These are phyloP conservation scores for Apophysomyces elegans DNA, from an alignment of 371 early-diverging fungal species.

Conservation along the genomic window DNA sequence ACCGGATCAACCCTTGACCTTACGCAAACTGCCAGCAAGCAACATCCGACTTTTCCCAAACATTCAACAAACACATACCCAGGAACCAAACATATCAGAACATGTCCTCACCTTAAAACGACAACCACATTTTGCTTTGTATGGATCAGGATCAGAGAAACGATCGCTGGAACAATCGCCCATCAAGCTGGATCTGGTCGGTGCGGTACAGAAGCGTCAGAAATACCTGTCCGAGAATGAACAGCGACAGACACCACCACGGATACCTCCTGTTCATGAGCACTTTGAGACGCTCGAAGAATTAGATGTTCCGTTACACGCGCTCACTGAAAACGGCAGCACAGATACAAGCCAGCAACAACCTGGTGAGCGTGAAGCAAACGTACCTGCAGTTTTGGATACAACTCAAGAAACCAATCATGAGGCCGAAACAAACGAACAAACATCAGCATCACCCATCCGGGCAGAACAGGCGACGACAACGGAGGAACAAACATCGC, in stretches of 20 bases:
- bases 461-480: too few species aligned
- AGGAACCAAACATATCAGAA: background rate
- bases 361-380: background rate
- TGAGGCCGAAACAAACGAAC: too few species aligned
- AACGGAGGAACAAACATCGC: too few species aligned
- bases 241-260: background rate
- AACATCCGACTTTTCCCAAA: background rate
- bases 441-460: too few species aligned
- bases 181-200: background rate
- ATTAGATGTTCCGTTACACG: background rate
- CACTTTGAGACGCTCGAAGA: conserved; percentile 7
- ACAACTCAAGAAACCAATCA: too few species aligned
- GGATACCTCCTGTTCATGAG: background rate
- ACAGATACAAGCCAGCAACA: background rate
- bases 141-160: background rate
- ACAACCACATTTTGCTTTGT: background rate
- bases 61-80: background rate
- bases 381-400: background rate
- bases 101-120: background rate
- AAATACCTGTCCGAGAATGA: background rate
- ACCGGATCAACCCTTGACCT: background rate
- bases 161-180: background rate
- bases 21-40: background rate
- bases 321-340: background rate
- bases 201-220: background rate